A percentile compares a stretch with the other conserved stretches of the same genome.
Conservation (phyloP, 2,329 filamentous ascomycete genomes). For the Calonectria hongkongensis region DNA sequence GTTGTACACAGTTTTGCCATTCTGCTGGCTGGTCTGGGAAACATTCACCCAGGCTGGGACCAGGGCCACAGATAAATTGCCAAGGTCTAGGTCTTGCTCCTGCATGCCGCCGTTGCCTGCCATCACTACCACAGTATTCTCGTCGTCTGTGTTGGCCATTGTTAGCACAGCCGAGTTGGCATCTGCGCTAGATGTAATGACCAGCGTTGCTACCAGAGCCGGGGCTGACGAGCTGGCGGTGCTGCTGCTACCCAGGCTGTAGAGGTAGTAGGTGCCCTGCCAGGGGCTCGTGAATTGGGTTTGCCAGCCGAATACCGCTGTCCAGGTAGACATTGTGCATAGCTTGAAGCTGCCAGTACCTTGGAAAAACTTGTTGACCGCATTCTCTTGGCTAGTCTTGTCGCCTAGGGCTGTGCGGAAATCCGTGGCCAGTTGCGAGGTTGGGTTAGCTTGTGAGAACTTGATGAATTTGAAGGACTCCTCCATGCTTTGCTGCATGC, state of each 20-base stretch:
- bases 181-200: background rate
- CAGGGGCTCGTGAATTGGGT: background rate
- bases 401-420: conserved; percentile 2
- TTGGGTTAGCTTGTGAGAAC: background rate
- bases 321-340: background rate
- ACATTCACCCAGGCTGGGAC: conserved; percentile 5
- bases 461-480: background rate
- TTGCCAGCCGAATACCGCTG: background rate
- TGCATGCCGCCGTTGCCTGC: conserved; percentile 7
- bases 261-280: conserved; percentile 18
- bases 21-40: conserved; percentile 18
- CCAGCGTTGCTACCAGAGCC: conserved; percentile 12
- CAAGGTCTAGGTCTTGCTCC: conserved; percentile 4
- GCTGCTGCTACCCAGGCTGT: background rate
- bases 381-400: background rate
- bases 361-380: conserved; percentile 2
- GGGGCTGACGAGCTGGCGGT: background rate
- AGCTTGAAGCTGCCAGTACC: background rate
- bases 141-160: background rate
- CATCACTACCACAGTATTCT: conserved; percentile 14
- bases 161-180: conserved; percentile 2
- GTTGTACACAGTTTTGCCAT: conserved; percentile 4
- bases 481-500: conserved; percentile 15
- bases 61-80: background rate
- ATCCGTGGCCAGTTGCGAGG: background rate